phyloP scores from a whole-genome alignment of 306 rosid genomes.

The Dryas alaskensis region DNA sequence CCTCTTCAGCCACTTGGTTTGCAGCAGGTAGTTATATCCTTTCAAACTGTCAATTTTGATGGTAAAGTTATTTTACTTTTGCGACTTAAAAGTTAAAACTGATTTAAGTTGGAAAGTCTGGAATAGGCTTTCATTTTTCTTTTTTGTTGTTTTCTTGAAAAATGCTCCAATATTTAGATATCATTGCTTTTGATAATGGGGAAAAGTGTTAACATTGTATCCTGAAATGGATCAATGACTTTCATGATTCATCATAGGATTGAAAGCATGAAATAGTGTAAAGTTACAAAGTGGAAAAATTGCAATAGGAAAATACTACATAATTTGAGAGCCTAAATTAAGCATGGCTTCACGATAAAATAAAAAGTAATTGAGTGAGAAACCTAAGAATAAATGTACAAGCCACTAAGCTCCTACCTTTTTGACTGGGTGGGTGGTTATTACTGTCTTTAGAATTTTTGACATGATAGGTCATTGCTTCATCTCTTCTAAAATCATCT shows the following conservation, averaged over 20 bases:
- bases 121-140: not conserved
- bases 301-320: not conserved
- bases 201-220: not conserved
- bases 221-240: not conserved
- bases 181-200: not conserved
- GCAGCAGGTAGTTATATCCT: constrained; percentile 66
- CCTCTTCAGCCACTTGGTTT: constrained; percentile 74
- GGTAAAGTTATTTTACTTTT: not conserved
- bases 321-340: not conserved
- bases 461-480: not conserved
- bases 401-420: not conserved
- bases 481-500: not conserved
- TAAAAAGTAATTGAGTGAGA: no score
- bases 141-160: not conserved
- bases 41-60: constrained; percentile 4
- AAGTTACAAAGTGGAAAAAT: not conserved
- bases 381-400: not conserved
- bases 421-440: not conserved
- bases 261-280: not conserved
- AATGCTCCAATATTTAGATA: not conserved
- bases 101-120: not conserved
- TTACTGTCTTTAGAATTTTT: no score
- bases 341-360: no score
- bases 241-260: not conserved
- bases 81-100: not conserved